Evolutionary conservation across 2,329 filamentous ascomycete genomes (phyloP), one percentile per base, ranked within the genome.

Genomic region (Rhynchosporium secalis): DNA sequence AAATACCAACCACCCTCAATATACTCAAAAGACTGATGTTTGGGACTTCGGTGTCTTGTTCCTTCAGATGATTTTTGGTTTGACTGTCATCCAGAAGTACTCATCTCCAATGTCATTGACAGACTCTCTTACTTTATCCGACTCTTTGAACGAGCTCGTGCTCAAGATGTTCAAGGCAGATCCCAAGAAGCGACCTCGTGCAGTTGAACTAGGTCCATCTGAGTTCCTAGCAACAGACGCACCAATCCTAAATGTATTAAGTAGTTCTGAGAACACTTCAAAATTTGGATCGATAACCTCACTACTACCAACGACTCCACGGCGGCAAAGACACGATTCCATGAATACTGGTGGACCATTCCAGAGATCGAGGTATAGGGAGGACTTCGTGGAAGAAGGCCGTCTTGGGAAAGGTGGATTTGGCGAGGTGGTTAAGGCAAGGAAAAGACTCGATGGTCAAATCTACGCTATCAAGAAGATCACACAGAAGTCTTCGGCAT

Each of bases 401-500:
- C 86, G 90, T 4, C 81, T 99, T 12, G 95, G 95, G 3, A 96
- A 94, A 74, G 95, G 95, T 48, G 95, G 94, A 0, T 99, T 96
- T 76, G 95, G 95, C 4, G 92, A 97, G 76, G 95, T 99, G 28
- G 92, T 98, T 60, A 96, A 96, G 75, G 94, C 94, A 2, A 86
- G 94, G 38, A 96, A 96, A 75, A 96, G 95, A 77, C 85, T 97
- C 3, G 95, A 98, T 73, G 91, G 91, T 0, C 90, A 93, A 62
- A 88, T 96, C 48, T 99, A 98, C 76, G 95, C 95, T 20, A 91
- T 99, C 73, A 99, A 99, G 75, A 97, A 98, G 74, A 95, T 99
- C 65, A 91, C 87, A 1, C 91, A 95, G 69, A 88, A 88, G 57
- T 91, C 91, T 0, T 84, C 89, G 31, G 83, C 87, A 62, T 91